Evolutionary conservation across 176 grass and related monocot genomes (phyloP).

Genomic region (Echinochloa phyllopogon): DNA sequence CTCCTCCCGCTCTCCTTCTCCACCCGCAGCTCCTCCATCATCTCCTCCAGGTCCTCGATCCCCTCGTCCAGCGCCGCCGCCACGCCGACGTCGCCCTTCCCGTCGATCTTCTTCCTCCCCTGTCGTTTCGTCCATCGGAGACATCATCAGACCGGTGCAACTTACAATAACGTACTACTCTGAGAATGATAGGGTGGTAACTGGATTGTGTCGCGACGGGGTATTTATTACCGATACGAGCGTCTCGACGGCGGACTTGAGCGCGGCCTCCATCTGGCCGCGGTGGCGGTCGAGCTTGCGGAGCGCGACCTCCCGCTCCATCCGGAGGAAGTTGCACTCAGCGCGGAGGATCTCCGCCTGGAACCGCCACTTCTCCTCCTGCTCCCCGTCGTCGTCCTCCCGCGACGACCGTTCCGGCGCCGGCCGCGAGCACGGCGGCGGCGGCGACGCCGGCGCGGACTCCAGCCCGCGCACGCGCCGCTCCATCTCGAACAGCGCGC

Average conservation of each 20-base stretch:
- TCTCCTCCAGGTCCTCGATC: slow-evolving; percentile 79
- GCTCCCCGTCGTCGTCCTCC: not conserved
- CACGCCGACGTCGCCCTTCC: slow-evolving; percentile 37
- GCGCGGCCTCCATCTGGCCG: slow-evolving; percentile 63
- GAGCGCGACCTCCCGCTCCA: slow-evolving; percentile 84
- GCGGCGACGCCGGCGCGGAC: slow-evolving; percentile 53
- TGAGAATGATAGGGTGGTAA: too few relatives aligned
- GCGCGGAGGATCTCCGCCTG: slow-evolving; percentile 94
- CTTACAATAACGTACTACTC: not conserved
- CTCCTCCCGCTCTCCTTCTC: slow-evolving; percentile 65
- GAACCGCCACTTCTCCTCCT: slow-evolving; percentile 85
- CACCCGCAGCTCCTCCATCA: slow-evolving; percentile 66
- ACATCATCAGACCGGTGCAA: not conserved
- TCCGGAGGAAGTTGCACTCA: slow-evolving; percentile 92
- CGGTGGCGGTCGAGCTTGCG: slow-evolving; percentile 83
- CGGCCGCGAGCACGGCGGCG: slow-evolving; percentile 23
- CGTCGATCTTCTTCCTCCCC: slow-evolving; percentile 87
- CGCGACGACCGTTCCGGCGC: not conserved
- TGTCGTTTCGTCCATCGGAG: slow-evolving; percentile 22
- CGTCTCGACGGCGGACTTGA: slow-evolving; percentile 80
- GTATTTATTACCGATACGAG: slow-evolving; percentile 65
- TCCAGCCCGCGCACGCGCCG: slow-evolving; percentile 56
- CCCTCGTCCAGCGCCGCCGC: slow-evolving; percentile 60
- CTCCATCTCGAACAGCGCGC: slow-evolving; percentile 72
- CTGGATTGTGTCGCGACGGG: too few relatives aligned